Conservation (phyloP, 768 basidiomycete species). For the Tricholoma sp. region DNA sequence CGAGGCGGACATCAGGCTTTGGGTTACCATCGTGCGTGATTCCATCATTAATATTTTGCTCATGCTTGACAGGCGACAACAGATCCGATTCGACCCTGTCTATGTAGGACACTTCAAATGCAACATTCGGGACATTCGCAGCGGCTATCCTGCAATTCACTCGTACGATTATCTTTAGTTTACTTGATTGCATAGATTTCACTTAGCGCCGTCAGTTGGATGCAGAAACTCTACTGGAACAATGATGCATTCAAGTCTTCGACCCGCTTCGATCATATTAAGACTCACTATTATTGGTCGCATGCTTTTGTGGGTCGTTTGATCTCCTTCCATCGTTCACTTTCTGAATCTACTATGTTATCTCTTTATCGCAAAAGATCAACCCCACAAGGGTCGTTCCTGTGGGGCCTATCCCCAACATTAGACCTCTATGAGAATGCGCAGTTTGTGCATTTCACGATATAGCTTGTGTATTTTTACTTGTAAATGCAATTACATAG, state of each 20-base stretch:
- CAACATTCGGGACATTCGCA: slow-evolving; percentile 79
- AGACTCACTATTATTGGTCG: slow-evolving; percentile 69
- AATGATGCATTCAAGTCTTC: slow-evolving; percentile 79
- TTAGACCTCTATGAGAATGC: slow-evolving; percentile 49
- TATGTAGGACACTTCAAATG: slow-evolving; percentile 95
- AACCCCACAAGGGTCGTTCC: slow-evolving; percentile 79
- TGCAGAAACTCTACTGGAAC: slow-evolving; percentile 90
- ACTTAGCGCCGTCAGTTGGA: slow-evolving; percentile 46
- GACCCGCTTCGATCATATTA: slow-evolving; percentile 89
- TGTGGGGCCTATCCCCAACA: slow-evolving; percentile 63
- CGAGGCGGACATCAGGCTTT: slow-evolving; percentile 82
- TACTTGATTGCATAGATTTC: background rate
- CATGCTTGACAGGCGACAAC: background rate
- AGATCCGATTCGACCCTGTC: slow-evolving; percentile 88
- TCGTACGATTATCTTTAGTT: slow-evolving; percentile 28
- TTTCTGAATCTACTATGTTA: slow-evolving; percentile 1
- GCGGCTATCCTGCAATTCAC: slow-evolving; percentile 83
- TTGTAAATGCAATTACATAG: background rate
- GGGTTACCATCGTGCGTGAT: slow-evolving; percentile 79
- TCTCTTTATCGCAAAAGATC: slow-evolving; percentile 39
- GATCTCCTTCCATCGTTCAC: background rate
- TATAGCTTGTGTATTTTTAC: background rate
- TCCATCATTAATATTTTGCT: background rate
- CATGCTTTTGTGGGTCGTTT: slow-evolving; percentile 34
- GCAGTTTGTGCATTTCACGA: background rate